Percentiles rank a stretch among this genome's conserved stretches.
These are phyloP conservation scores for Asterella californica DNA, from an alignment of 225 moss, liverwort and hornwort genomes.

Conservation along the genomic window DNA sequence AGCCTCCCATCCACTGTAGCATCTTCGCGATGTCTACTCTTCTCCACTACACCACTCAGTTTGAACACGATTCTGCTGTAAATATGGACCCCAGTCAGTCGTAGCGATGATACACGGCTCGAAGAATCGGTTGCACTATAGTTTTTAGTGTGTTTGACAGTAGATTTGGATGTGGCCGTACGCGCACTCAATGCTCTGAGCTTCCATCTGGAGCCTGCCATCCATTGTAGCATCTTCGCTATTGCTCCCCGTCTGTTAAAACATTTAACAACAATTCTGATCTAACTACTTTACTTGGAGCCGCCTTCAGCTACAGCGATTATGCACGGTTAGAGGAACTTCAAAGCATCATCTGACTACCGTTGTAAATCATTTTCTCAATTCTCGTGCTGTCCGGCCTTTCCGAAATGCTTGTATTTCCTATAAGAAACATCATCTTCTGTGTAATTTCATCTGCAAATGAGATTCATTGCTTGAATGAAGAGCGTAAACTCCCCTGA, in stretches of 20 bases:
- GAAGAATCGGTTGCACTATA: too few species aligned
- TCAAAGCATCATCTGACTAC: too few species aligned
- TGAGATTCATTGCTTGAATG: too few species aligned
- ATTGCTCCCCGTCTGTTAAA: too few species aligned
- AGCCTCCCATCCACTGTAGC: constrained; percentile 30
- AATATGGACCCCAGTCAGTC: too few species aligned
- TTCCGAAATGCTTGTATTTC: not conserved
- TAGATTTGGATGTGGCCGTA: not conserved
- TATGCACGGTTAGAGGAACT: not conserved
- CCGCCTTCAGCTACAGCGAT: not conserved
- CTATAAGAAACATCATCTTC: too few species aligned
- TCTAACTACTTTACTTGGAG: not conserved
- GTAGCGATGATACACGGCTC: too few species aligned
- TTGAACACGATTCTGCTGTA: too few species aligned
- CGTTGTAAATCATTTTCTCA: not conserved
- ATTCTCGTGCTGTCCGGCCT: not conserved
- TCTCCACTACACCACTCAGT: too few species aligned
- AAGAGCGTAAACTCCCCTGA: too few species aligned
- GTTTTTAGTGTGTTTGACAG: too few species aligned
- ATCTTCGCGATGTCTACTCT: constrained; percentile 9
- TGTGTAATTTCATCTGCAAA: too few species aligned
- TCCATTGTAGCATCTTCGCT: constrained; percentile 23
- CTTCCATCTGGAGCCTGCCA: constrained; percentile 26
- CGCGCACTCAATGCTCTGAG: constrained; percentile 15
- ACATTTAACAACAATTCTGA: not conserved